Evolutionary conservation across 1,139 yeast species (phyloP), one percentile per base, ranked within the genome.

Genomic region (Suhomyces bolitotheri): DNA sequence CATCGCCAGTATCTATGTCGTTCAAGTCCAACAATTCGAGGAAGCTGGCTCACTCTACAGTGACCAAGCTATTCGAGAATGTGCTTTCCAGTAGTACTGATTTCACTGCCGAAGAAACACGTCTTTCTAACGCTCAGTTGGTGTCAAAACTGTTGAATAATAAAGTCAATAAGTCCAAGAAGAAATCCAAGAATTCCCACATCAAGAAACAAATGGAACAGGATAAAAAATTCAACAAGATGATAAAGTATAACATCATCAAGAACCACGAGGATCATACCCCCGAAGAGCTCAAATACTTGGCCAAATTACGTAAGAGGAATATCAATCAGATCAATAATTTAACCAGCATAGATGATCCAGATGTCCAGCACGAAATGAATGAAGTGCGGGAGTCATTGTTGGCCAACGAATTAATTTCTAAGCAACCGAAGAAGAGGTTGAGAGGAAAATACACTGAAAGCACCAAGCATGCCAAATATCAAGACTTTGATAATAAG

Each of bases 201-300:
- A 61, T 71, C 23, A 68, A 60, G 44, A 61, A 63, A 39, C 56
- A 59, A 23, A 53, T 56, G 21, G 61, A 56, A n/a, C 51, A 56
- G 14, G 65, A 72, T 12, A 60, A 62, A 25, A 62, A 66, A 42
- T 63, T 80, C 33, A 64, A 65, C 32, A 73, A 70, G 45, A 51
- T 67, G 36, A 81, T 83, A 12, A 76, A 75, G 45, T 63, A 79
- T 41, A 66, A 72, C 34, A 61, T 78, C 31, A 64, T 79, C 39
- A 66, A 72, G 43, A 54, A 58, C 26, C 81, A 71, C 44, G 60
- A 66, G 23, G 41, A 45, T 21, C 44, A 44, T 38, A 60, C 74
- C 1, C 58, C 55, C 9, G 73, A 67, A 34, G 84, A 79, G 51
- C 48, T 58, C 39, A 67, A 65, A 41, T 75, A 75, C 48, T 55